phyloP scores from a whole-genome alignment of 345 rosid species.

The Dipteronia dyeriana region DNA sequence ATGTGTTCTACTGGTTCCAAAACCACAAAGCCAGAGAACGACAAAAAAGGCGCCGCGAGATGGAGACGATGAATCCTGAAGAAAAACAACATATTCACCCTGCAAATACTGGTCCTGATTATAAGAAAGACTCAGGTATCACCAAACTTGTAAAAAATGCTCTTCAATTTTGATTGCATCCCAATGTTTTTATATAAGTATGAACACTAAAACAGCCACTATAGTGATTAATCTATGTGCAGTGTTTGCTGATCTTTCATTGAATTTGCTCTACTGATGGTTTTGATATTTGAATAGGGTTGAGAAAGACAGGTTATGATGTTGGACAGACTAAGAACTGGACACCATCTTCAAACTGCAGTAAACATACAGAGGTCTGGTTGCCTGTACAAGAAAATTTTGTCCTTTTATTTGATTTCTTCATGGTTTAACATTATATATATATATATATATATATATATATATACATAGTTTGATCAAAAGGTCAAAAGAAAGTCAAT shows the following conservation, averaged over 20 bases:
- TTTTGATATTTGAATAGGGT: constrained; percentile 18
- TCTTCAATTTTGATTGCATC: background rate
- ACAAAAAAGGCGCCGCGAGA: constrained; percentile 59
- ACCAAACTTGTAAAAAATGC: background rate
- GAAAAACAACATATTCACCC: constrained; percentile 19
- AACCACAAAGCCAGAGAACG: constrained; percentile 76
- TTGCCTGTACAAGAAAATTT: constrained; percentile 22
- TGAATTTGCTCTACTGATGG: background rate
- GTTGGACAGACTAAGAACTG: constrained; percentile 43
- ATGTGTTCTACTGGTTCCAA: constrained; percentile 85
- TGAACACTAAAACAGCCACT: no score
- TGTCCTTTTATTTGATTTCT: constrained; percentile 11
- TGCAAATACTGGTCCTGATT: background rate
- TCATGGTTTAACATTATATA: background rate
- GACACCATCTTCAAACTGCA: constrained; percentile 31
- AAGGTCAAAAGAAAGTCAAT: constrained; percentile 25
- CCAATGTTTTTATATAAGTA: background rate
- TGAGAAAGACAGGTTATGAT: constrained; percentile 34
- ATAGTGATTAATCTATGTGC: background rate
- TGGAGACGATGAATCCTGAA: constrained; percentile 18
- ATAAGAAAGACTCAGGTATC: constrained; percentile 34
- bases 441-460: background rate
- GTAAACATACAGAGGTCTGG: constrained; percentile 41
- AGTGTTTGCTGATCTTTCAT: no score
- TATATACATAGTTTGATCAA: constrained; percentile 11